Base-by-base conservation (phyloP, 345 rosid species). In the Passiflora organensis region DNA sequence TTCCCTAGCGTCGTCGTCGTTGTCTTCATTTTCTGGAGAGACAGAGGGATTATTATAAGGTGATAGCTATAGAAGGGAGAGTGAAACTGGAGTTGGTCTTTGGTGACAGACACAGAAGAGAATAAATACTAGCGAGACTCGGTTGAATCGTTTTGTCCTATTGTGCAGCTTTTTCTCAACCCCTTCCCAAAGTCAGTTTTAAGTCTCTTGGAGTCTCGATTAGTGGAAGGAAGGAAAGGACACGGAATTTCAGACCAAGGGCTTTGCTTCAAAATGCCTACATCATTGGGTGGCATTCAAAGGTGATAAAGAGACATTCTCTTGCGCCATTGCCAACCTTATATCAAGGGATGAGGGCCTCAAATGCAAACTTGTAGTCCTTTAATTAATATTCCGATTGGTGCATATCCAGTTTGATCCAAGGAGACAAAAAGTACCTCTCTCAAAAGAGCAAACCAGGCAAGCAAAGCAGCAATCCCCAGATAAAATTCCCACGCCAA, bases 181-280 rank as follows among this genome's bases (percentile, higher is more conserved):
- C 48, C 56, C 43, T 28, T 55, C 48, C 43, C 34, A 43, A 55
- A 42, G 67, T 24, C 64, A 51, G 64, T 67, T 69, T 58, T n/a
- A n/a, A 42, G 81, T 82, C 80, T 54, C 55, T 65, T 25, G 44
- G 67, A 56, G 68, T 58, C 66, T 69, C 64, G 72, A 79, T 79
- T 77, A 42, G 47, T 56, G 43, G 62, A 64, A 44, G 62, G 80
- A 75, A 75, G 72, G 51, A 13, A 42, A 32, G 32, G 13, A 57
- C 72, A 61, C 48, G 51, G 70, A 72, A 71, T 68, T 68, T 68
- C 69, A 69, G 62, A 50, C 56, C n/a, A 51, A 34, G 45, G 55
- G 22, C 18, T 37, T 45, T 23, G 13, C 53, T 63, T 71, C 50
- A 64, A 66, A 44, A 4, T 28, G 69, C 51, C 50, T 58, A 59